Conservation (phyloP, 2,329 filamentous ascomycete genomes). For the Mariannaea sp. region DNA sequence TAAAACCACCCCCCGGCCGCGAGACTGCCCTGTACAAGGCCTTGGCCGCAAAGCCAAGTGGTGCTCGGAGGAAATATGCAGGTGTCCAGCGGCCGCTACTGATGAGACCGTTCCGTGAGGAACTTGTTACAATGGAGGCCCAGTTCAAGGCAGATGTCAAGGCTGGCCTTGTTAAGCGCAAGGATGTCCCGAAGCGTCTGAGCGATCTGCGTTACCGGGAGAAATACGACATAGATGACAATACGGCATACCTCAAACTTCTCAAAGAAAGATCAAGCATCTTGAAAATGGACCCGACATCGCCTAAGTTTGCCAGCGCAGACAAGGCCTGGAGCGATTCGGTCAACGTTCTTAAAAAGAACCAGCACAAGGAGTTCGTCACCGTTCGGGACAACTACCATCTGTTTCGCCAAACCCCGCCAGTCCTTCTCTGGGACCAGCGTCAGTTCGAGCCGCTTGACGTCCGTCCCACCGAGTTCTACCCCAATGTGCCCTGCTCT, state of each 20-base stretch:
- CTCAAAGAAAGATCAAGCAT: slow-evolving; percentile 42
- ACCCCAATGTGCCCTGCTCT: slow-evolving; percentile 60
- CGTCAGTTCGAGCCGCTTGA: slow-evolving; percentile 72
- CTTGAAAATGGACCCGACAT: slow-evolving; percentile 22
- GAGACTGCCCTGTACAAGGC: slow-evolving; percentile 42
- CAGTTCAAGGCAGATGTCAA: slow-evolving; percentile 24
- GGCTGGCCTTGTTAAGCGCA: not conserved
- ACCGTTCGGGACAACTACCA: slow-evolving; percentile 59
- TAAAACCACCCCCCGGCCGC: slow-evolving; percentile 52
- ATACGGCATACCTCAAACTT: slow-evolving; percentile 38
- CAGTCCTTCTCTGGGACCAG: slow-evolving; percentile 69
- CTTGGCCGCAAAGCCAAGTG: slow-evolving; percentile 24
- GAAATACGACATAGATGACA: slow-evolving; percentile 29
- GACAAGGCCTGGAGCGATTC: slow-evolving; percentile 44
- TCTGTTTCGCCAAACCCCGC: slow-evolving; percentile 53
- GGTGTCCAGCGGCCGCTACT: slow-evolving; percentile 38
- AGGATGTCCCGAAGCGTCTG: slow-evolving; percentile 27
- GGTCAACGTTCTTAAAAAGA: slow-evolving; percentile 42
- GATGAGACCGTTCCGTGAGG: slow-evolving; percentile 48
- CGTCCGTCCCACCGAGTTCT: slow-evolving; percentile 65
- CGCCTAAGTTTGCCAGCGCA: slow-evolving; percentile 36
- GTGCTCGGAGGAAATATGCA: slow-evolving; percentile 37
- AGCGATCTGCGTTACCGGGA: slow-evolving; percentile 39
- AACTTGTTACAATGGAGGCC: slow-evolving; percentile 48
- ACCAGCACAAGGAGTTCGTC: slow-evolving; percentile 44